These are phyloP conservation scores for Penicillium oxalicum DNA, from an alignment of 2,329 filamentous ascomycete genomes.

Conservation along the genomic window DNA sequence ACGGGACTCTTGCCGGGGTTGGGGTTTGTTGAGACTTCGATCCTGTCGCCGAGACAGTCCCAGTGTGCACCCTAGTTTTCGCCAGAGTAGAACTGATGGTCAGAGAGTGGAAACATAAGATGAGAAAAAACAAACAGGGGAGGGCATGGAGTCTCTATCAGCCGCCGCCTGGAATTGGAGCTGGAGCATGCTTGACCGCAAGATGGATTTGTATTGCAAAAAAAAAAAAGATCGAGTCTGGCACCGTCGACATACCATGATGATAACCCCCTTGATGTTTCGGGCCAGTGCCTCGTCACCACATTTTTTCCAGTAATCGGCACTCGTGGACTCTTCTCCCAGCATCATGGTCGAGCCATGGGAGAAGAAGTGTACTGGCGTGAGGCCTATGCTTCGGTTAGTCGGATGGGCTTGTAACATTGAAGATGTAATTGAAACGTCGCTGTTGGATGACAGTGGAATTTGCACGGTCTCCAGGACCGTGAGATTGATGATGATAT, in stretches of 20 bases:
- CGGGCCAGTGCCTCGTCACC: conserved; percentile 57
- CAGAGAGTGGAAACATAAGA: no score
- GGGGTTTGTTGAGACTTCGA: conserved; percentile 58
- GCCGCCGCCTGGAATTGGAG: no score
- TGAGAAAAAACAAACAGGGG: no score
- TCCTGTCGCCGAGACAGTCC: conserved; percentile 51
- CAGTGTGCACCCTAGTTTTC: conserved; percentile 55
- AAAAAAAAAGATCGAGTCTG: no score
- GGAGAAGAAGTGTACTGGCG: conserved; percentile 62
- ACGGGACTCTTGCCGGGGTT: conserved; percentile 57
- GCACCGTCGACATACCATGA: conserved; percentile 49
- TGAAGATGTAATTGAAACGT: no score
- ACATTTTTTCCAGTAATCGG: conserved; percentile 60
- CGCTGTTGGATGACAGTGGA: no score
- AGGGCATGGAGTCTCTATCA: no score
- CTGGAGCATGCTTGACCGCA: no score
- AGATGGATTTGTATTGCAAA: neutral
- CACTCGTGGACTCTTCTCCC: conserved; percentile 57
- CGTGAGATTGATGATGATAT: no score
- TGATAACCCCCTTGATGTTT: conserved; percentile 57
- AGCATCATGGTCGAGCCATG: conserved; percentile 70
- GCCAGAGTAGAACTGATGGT: no score
- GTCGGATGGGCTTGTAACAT: neutral
- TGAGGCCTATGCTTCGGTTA: conserved; percentile 20
- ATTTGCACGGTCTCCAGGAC: no score